These are phyloP conservation scores for Luffa aegyptiaca DNA, from an alignment of 306 rosid genomes.

Conservation along the genomic window DNA sequence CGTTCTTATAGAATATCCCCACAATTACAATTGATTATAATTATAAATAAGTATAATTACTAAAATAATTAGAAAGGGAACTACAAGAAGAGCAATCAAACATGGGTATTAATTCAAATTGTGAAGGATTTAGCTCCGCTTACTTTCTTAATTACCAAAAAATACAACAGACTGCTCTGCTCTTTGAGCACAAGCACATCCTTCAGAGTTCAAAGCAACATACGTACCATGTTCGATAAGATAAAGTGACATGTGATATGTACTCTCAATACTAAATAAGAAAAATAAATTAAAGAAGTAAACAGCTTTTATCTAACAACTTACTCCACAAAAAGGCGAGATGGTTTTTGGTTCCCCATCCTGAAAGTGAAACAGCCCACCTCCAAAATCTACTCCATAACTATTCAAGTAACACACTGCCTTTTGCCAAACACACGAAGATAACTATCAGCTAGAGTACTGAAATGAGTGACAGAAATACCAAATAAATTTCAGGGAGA, in stretches of 20 bases:
- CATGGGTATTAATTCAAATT: background rate
- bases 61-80: conserved; percentile 1
- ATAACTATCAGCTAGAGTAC: conserved; percentile 19
- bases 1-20: background rate
- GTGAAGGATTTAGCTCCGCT: background rate
- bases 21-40: background rate
- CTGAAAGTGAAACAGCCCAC: conserved; percentile 80
- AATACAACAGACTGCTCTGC: background rate
- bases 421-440: conserved; percentile 35
- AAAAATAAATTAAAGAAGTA: background rate
- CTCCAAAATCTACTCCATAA: conserved; percentile 59
- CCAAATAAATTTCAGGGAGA: background rate
- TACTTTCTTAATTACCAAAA: background rate
- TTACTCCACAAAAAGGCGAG: conserved; percentile 63
- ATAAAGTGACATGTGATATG: background rate
- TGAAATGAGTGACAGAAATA: background rate
- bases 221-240: background rate
- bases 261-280: background rate
- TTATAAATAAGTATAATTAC: background rate
- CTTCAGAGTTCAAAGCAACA: background rate
- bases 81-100: background rate
- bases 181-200: background rate
- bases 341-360: conserved; percentile 61
- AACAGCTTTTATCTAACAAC: conserved; percentile 20
- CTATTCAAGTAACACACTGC: conserved; percentile 78